phyloP scores from a whole-genome alignment of 2,329 filamentous ascomycete genomes.

The Clathrospora elynae region DNA sequence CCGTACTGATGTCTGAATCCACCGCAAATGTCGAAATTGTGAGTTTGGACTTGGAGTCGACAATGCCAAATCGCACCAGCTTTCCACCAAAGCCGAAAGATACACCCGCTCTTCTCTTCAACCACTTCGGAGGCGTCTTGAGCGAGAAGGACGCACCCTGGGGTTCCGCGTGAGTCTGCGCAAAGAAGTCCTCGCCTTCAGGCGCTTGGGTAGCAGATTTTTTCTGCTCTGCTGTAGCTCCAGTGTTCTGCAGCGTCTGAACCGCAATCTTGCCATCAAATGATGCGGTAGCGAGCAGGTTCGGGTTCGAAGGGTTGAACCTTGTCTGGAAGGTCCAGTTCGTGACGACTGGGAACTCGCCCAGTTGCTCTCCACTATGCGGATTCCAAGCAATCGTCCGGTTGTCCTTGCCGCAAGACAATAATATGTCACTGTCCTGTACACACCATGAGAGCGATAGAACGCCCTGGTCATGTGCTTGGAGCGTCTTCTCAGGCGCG shows the following conservation, averaged over 20 bases:
- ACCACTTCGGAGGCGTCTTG: conserved; percentile 84
- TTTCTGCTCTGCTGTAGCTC: conserved; percentile 71
- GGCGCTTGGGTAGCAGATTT: conserved; percentile 63
- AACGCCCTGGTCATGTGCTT: conserved; percentile 93
- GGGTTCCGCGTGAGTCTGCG: conserved; percentile 87
- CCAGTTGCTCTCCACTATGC: conserved; percentile 82
- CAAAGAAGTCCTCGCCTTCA: conserved; percentile 96
- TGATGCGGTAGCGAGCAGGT: conserved; percentile 89
- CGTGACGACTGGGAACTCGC: conserved; percentile 96
- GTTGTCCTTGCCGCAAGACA: conserved; percentile 97
- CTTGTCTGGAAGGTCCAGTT: conserved; percentile 98
- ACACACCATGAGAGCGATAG: conserved; percentile 94
- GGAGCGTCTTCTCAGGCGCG: conserved; percentile 83
- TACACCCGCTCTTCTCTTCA: conserved; percentile 80
- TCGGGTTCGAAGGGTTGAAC: conserved; percentile 93
- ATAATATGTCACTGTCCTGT: conserved; percentile 84
- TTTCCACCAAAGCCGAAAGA: conserved; percentile 97
- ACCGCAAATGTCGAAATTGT: conserved; percentile 86
- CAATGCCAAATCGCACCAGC: conserved; percentile 75
- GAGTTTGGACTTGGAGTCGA: conserved; percentile 75
- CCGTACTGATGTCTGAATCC: conserved; percentile 80
- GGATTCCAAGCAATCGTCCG: conserved; percentile 96
- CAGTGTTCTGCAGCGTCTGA: conserved; percentile 93
- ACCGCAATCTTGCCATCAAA: conserved; percentile 96
- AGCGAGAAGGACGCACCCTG: conserved; percentile 90